Percentiles rank a stretch among this genome's conserved stretches.
Conservation (phyloP, 1,284 basidiomycete genomes). For the Phellinidium pouzarii region DNA sequence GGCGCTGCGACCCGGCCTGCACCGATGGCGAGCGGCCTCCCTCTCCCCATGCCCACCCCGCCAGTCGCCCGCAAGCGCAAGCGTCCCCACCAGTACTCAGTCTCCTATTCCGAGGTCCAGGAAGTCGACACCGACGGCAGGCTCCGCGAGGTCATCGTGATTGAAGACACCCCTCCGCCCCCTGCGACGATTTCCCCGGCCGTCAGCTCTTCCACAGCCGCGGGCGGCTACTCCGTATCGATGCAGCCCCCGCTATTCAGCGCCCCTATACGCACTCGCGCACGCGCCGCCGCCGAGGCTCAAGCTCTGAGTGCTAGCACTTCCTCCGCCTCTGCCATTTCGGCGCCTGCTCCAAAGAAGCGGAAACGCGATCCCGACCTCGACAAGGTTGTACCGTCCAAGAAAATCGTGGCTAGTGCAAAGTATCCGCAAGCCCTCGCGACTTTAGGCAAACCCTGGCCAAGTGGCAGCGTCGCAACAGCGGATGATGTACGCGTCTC, state of each 20-base stretch:
- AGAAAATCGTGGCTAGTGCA: conserved; percentile 47
- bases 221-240: conserved; percentile 64
- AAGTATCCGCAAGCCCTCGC: conserved; percentile 26
- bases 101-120: conserved; percentile 78
- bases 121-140: conserved; percentile 71
- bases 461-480: conserved; percentile 49
- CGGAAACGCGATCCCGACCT: conserved; percentile 66
- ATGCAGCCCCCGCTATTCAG: conserved; percentile 71
- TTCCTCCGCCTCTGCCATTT: conserved; percentile 45
- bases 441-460: conserved; percentile 52
- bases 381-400: conserved; percentile 54
- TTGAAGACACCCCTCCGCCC: conserved; percentile 75
- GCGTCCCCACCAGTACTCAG: conserved; percentile 68
- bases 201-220: conserved; percentile 37
- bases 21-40: conserved; percentile 24
- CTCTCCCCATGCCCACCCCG: conserved; percentile 48
- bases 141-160: conserved; percentile 78
- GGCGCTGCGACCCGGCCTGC: conserved; percentile 22
- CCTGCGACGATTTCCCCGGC: conserved; percentile 71
- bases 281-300: conserved; percentile 74
- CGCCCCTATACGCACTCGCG: conserved; percentile 70
- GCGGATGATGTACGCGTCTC: conserved; percentile 52
- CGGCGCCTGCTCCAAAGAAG: conserved; percentile 66
- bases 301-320: conserved; percentile 61
- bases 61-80: conserved; percentile 71